Conservation (phyloP, 2,329 filamentous ascomycete genomes). For the Hypoxylon sp. region DNA sequence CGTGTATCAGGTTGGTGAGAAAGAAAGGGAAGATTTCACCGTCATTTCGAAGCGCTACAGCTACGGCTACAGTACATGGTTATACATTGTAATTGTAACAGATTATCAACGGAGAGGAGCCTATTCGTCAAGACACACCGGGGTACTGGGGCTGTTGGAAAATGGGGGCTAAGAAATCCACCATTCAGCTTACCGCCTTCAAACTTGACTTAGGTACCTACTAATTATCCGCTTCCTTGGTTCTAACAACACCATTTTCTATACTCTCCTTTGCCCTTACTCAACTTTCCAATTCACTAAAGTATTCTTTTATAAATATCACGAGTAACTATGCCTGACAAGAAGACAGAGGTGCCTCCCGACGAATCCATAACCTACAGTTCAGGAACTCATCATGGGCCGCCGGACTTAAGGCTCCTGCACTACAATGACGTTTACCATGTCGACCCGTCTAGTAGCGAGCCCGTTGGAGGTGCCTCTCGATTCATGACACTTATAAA, state of each 20-base stretch:
- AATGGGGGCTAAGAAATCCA: too few species aligned
- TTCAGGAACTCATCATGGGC: slow-evolving; percentile 45
- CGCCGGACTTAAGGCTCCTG: slow-evolving; percentile 79
- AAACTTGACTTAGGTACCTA: too few species aligned
- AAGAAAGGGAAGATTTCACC: too few species aligned
- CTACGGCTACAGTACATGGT: too few species aligned
- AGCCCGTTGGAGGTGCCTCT: slow-evolving; percentile 82
- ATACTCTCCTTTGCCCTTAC: background rate
- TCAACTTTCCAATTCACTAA: background rate
- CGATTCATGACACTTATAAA: slow-evolving; percentile 82
- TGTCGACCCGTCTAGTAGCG: slow-evolving; percentile 76
- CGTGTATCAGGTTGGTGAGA: too few species aligned
- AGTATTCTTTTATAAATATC: background rate
- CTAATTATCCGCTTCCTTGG: too few species aligned
- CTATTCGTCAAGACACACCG: slow-evolving; percentile 24
- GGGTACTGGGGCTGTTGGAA: background rate
- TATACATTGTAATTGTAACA: too few species aligned
- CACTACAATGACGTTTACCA: slow-evolving; percentile 98
- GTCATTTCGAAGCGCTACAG: too few species aligned
- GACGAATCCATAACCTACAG: slow-evolving; percentile 46
- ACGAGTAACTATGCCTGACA: slow-evolving; percentile 39
- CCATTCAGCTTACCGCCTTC: slow-evolving; percentile 30
- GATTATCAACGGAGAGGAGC: slow-evolving; percentile 19
- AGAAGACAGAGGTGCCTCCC: slow-evolving; percentile 43
- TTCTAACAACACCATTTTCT: too few species aligned